Base-by-base conservation (phyloP, 306 rosid species). In the Acmispon strigosus region DNA sequence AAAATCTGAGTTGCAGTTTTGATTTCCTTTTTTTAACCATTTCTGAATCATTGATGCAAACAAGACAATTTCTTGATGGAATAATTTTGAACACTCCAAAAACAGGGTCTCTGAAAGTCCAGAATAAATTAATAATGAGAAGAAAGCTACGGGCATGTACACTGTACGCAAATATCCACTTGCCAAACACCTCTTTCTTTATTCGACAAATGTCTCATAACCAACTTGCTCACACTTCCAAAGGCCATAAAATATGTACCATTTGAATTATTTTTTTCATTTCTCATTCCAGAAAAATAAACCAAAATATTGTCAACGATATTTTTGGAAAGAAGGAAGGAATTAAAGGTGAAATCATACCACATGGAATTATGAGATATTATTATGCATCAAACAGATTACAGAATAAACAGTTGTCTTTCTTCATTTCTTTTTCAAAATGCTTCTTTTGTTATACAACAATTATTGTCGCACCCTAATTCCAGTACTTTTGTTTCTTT, bases 161-260 rank as follows among this genome's bases (percentile, higher is more conserved):
- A 72, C 48, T 49, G 70, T 54, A 62, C 70, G 36, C 75, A n/a
- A 39, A 39, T 36, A 16, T 67, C 69, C 49, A 69, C 62, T 77
- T 70, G 80, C 80, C 82, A 62, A 63, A 6, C 24, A 76, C 8
- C 22, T 68, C 53, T 67, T 78, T 80, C 65, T 50, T 76, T 19
- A 76, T 84, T 86, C 75, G 82, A 73, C 87, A 78, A 69, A 77
- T 52, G 76, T 73, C 83, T 43, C 27, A 9, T 62, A 66, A 60
- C 75, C 86, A 78, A 84, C 80, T 60, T 62, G 81, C 32, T 74
- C 72, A 61, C 81, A 27, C 58, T 45, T 67, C 56, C 79, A 71
- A 20, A 61, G 69, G 72, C 54, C 71, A 7, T 66, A 3, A 12
- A n/a, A 55, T 18, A 10, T 5, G 2, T n/a, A 13, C 12, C 3